phyloP scores from a whole-genome alignment of 805 yeast species.

The Lachancea lanzarotensis region DNA sequence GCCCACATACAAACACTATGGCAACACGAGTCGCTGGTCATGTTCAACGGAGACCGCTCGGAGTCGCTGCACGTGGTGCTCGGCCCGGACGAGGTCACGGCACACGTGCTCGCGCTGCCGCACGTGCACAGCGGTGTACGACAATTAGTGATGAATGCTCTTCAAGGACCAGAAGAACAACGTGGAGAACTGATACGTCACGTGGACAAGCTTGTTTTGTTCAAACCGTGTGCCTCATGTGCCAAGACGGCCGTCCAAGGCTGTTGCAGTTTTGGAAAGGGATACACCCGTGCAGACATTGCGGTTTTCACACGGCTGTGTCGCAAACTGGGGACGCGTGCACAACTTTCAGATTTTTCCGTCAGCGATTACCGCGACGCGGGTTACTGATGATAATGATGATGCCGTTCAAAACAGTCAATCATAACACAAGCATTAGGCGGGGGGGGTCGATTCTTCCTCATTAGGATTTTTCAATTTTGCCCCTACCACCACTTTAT shows the following conservation, averaged over 20 bases:
- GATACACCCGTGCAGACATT: slow-evolving; percentile 59
- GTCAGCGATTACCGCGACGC: slow-evolving; percentile 11
- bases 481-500: too few species aligned
- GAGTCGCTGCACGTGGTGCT: slow-evolving; percentile 20
- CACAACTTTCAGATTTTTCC: slow-evolving; percentile 11
- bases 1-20: slow-evolving; percentile 47
- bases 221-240: slow-evolving; percentile 6
- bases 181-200: slow-evolving; percentile 40
- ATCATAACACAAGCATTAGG: not conserved
- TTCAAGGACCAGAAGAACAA: too few species aligned
- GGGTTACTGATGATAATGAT: slow-evolving; percentile 4
- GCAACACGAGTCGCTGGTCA: slow-evolving; percentile 21
- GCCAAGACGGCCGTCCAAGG: slow-evolving; percentile 7
- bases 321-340: slow-evolving; percentile 14
- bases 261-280: slow-evolving; percentile 52
- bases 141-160: not conserved
- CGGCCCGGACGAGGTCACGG: not conserved
- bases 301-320: slow-evolving; percentile 34
- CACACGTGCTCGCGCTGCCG: not conserved
- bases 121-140: slow-evolving; percentile 1
- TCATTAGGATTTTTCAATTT: too few species aligned
- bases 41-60: slow-evolving; percentile 11
- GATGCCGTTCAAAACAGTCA: not conserved
- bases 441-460: not conserved
- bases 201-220: slow-evolving; percentile 9